A percentile compares a stretch with the other conserved stretches of the same genome.
Conservation (phyloP, 108 stramenopile genomes). For the Asterionellopsis glacialis region DNA sequence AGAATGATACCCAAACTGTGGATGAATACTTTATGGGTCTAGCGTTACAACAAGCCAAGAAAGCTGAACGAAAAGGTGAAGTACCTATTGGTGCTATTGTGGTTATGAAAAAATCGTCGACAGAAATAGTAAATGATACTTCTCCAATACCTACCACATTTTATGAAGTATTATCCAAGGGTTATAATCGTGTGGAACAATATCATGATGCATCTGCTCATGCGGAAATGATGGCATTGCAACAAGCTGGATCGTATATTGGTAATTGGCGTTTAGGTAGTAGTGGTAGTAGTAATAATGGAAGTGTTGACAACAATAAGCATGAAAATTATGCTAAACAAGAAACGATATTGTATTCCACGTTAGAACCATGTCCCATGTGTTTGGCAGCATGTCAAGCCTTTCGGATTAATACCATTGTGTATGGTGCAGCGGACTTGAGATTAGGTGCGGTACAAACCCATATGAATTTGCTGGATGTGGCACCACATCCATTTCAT, state of each 20-base stretch:
- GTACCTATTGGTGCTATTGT: constrained; percentile 82
- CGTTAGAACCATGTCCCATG: constrained; percentile 87
- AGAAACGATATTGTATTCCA: constrained; percentile 75
- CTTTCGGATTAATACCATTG: constrained; percentile 73
- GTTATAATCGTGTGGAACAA: constrained; percentile 75
- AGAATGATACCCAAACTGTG: too few relatives aligned
- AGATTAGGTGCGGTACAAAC: constrained; percentile 75
- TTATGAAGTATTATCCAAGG: constrained; percentile 35
- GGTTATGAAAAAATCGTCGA: constrained; percentile 24
- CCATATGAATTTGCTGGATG: constrained; percentile 55
- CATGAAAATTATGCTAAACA: neutral
- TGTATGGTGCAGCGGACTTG: constrained; percentile 80
- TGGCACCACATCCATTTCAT: constrained; percentile 78
- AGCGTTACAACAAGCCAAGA: constrained; percentile 57
- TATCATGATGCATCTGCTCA: constrained; percentile 78
- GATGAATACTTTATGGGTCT: constrained; percentile 48
- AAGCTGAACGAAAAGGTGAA: constrained; percentile 50
- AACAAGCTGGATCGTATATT: constrained; percentile 44
- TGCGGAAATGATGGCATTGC: constrained; percentile 75
- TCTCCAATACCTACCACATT: neutral
- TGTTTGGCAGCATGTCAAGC: constrained; percentile 80
- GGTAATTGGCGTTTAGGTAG: constrained; percentile 66
- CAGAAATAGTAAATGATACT: neutral
- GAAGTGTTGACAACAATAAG: too few relatives aligned
- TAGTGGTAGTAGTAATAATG: neutral